Evolutionary conservation across 345 rosid species (phyloP), one percentile per base, ranked within the genome.

Genomic region (Hibiscus trionum): DNA sequence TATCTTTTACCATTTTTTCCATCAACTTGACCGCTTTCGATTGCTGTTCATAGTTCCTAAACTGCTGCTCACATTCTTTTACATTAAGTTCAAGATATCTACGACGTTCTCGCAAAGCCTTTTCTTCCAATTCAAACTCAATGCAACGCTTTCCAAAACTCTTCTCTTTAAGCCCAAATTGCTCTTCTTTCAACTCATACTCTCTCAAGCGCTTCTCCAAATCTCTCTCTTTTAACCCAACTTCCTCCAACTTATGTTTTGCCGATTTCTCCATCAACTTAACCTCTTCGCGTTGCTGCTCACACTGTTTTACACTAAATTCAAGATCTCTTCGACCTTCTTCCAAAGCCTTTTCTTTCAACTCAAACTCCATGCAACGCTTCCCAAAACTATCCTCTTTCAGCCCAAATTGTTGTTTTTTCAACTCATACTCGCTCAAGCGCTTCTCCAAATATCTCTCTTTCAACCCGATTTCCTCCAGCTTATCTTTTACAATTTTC

Each of bases 81-180:
- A 81, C 77, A 71, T 50, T 73, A 47, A 64, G 44, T 73, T 65
- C 86, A 65, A 65, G 53, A 11, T 21, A 52, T 44, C 15, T 21
- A 21, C 69, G 26, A 21, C 35, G 69, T 65, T 42, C 35, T 42
- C 21, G 10, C 24, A 65, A 19, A 42, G 10, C 52, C 69, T 44
- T 65, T 44, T 15, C 9, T 42, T 65, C 52, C 69, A 19, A 11
- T 33, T 69, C 27, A 50, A 69, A 50, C 24, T 53, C 21, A 10
- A 53, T n/a, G n/a, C 57, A 53, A n/a, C 19, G 24, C 57, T n/a
- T n/a, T 24, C 10, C 47, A 19, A 65, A 15, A 3, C 29, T 7
- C 49, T 11, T 15, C 35, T 33, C 4, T 61, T 15, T 15, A 19
- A 61, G 6, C 44, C 35, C 46, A 31, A 61, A 61, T 27, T 27